These are phyloP conservation scores for Macrolepiota fuliginosa DNA, from an alignment of 768 basidiomycete species.

Conservation along the genomic window DNA sequence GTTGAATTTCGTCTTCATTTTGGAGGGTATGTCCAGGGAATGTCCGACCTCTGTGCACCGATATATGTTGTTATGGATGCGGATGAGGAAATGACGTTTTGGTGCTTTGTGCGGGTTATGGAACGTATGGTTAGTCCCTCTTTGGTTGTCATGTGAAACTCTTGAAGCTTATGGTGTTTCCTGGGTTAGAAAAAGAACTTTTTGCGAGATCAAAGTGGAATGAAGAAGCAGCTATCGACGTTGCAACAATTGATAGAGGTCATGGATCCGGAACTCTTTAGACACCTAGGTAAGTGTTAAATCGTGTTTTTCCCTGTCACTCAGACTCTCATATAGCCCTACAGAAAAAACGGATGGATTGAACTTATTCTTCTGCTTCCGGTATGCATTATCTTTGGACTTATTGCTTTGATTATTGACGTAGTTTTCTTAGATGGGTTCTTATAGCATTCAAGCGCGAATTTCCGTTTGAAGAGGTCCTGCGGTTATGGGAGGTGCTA, in stretches of 20 bases:
- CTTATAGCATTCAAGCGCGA: slow-evolving; percentile 96
- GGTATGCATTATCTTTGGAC: slow-evolving; percentile 44
- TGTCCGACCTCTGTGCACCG: slow-evolving; percentile 95
- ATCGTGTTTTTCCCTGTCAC: background rate
- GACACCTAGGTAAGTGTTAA: slow-evolving; percentile 65
- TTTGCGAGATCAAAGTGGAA: slow-evolving; percentile 93
- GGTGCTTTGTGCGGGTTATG: slow-evolving; percentile 97
- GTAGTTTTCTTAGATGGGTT: slow-evolving; percentile 62
- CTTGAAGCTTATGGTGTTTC: slow-evolving; percentile 5
- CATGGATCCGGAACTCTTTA: slow-evolving; percentile 96
- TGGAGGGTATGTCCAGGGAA: slow-evolving; percentile 94
- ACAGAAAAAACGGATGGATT: slow-evolving; percentile 84
- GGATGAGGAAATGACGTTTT: slow-evolving; percentile 90
- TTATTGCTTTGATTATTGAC: background rate
- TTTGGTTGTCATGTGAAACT: background rate
- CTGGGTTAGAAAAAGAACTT: slow-evolving; percentile 84
- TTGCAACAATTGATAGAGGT: slow-evolving; percentile 87
- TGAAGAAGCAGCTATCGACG: slow-evolving; percentile 90
- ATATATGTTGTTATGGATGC: slow-evolving; percentile 89
- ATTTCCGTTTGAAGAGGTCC: slow-evolving; percentile 88
- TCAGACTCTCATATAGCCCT: background rate
- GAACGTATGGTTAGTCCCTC: slow-evolving; percentile 75
- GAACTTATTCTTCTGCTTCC: slow-evolving; percentile 98
- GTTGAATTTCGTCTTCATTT: slow-evolving; percentile 2
- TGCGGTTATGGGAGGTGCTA: slow-evolving; percentile 89